Evolutionary conservation across 1,284 basidiomycete species (phyloP).

Genomic region (Ganoderma sp.): DNA sequence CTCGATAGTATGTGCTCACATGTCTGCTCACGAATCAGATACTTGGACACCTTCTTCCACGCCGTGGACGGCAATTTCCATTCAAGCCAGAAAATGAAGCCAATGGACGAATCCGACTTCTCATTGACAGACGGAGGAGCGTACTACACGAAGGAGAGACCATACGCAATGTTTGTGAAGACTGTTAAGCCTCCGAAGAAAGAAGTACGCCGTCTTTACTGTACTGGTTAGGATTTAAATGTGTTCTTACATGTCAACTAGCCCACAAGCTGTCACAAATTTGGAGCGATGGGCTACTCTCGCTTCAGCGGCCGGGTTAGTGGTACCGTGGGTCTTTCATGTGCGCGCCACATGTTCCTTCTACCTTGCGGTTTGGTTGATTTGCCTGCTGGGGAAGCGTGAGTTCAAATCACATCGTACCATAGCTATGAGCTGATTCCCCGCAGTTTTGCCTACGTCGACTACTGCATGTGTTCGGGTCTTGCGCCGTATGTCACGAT

Average conservation of each 20-base stretch:
- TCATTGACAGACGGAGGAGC: background rate
- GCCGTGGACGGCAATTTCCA: background rate
- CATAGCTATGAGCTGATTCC: background rate
- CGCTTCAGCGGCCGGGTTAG: background rate
- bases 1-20: too few species aligned
- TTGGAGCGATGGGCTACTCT: conserved; percentile 12
- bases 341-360: conserved; percentile 5
- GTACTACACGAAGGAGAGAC: background rate
- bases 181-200: background rate
- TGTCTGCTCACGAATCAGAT: background rate
- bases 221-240: too few species aligned
- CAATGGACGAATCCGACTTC: background rate
- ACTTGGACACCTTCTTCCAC: background rate
- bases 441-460: background rate
- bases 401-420: background rate
- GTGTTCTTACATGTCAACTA: background rate
- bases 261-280: conserved; percentile 12
- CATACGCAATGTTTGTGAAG: background rate
- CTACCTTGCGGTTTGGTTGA: background rate
- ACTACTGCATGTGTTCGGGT: background rate
- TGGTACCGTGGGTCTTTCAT: background rate
- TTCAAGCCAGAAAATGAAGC: background rate
- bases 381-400: background rate
- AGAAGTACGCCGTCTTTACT: background rate
- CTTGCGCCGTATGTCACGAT: background rate